A percentile compares a stretch with the other conserved stretches of the same genome.
Conservation (phyloP, 1,284 basidiomycete species). For the Ustilago tritici region DNA sequence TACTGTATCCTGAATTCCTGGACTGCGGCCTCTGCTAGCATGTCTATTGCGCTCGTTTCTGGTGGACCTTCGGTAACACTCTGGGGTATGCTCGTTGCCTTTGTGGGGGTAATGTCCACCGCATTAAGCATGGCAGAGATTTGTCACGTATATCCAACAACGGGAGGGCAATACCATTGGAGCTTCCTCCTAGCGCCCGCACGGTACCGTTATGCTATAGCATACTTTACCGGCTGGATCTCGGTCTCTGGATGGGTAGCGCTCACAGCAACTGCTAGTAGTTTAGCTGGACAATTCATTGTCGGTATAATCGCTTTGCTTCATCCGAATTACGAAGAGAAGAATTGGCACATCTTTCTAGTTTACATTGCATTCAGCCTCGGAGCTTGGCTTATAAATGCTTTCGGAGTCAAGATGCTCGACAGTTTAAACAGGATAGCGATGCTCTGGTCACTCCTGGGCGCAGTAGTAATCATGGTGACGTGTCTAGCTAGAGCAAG, state of each 20-base stretch:
- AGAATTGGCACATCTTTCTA: conserved; percentile 62
- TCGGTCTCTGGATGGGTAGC: conserved; percentile 69
- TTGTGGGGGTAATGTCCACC: conserved; percentile 68
- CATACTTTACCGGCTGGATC: conserved; percentile 64
- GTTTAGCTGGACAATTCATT: conserved; percentile 65
- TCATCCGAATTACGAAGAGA: conserved; percentile 63
- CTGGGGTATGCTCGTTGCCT: conserved; percentile 70
- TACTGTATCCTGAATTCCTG: conserved; percentile 65
- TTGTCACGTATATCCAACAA: conserved; percentile 53
- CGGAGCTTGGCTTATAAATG: conserved; percentile 58
- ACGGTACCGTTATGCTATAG: conserved; percentile 53
- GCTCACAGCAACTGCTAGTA: conserved; percentile 66
- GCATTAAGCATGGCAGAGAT: conserved; percentile 70
- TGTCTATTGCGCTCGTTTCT: conserved; percentile 64
- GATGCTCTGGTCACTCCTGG: conserved; percentile 69
- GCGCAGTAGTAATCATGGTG: conserved; percentile 70
- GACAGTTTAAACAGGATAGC: conserved; percentile 45
- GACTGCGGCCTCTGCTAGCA: conserved; percentile 64
- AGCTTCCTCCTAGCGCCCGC: conserved; percentile 66
- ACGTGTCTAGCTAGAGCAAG: conserved; percentile 68
- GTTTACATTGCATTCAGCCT: conserved; percentile 58
- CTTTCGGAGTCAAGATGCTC: conserved; percentile 52
- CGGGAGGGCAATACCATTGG: conserved; percentile 71
- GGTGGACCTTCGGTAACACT: conserved; percentile 70
- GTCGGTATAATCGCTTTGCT: conserved; percentile 70